Evolutionary conservation across 768 basidiomycete genomes (phyloP), one percentile per base, ranked within the genome.

Genomic region (Pleurotus platypus): DNA sequence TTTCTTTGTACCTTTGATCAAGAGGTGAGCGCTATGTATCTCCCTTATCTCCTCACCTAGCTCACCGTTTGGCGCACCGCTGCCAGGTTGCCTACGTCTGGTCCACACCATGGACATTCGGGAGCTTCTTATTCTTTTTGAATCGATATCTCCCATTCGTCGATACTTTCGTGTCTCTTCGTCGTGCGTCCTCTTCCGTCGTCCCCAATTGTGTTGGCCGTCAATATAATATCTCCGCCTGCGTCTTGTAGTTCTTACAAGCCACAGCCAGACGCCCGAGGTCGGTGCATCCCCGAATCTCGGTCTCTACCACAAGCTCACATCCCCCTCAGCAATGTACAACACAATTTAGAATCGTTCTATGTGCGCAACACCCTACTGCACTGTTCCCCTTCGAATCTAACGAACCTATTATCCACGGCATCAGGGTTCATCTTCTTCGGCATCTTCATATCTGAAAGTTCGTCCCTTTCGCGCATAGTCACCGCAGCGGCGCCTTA

Each of bases 361-460:
- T 71, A 38, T 72, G 74, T 71, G 30, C 15, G 70, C 24, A 4
- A 26, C 1, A 26, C 24, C 24, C 24, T 1, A 26, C 24, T 26
- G 24, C 24, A 1, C 24, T 5, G 24, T 26, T 26, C 24, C 24
- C 24, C 24, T 5, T 5, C 24, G 24, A 26, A 1, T 26, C 24
- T 26, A 26, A 26, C 24, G 24, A 26, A 26, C 5, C 5, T 26
- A 26, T 26, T 26, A 1, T 26, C 24, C 24, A 26, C 5, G 4
- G 24, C 24, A 26, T 5, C 40, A 70, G 69, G 68, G 66, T 64
- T 76, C 26, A 73, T 75, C 22, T 67, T 72, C 16, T 20, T 68
- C 9, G 76, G 76, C 18, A 68, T 74, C 9, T 56, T 75, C 24
- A 56, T 74, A 4, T 74, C 74, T 1, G 75, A 77, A 69, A 61